Percentiles rank a stretch among this genome's conserved stretches.
These are phyloP conservation scores for Phytophthora ramorum DNA, from an alignment of 352 stramenopile species.

Conservation along the genomic window DNA sequence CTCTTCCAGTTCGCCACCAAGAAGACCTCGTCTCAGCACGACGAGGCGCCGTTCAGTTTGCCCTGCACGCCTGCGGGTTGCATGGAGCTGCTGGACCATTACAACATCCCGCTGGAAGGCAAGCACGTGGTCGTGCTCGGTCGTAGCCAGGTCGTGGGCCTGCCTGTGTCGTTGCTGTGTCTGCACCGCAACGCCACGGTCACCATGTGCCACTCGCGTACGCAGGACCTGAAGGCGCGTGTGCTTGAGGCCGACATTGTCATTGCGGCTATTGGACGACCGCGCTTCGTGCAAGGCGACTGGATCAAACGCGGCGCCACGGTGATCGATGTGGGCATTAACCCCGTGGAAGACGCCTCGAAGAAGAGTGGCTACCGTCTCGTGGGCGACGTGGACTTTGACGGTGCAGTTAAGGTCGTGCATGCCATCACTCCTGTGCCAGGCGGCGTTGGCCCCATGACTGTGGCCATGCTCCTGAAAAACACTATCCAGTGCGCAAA, in stretches of 20 bases:
- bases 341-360: slow-evolving; percentile 90
- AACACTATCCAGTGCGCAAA: slow-evolving; percentile 77
- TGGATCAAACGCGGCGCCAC: slow-evolving; percentile 98
- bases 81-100: slow-evolving; percentile 94
- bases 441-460: slow-evolving; percentile 98
- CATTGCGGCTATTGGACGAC: slow-evolving; percentile 95
- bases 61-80: slow-evolving; percentile 97
- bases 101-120: slow-evolving; percentile 90
- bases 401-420: slow-evolving; percentile 81
- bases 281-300: slow-evolving; percentile 92
- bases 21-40: slow-evolving; percentile 37
- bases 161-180: slow-evolving; percentile 96
- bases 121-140: slow-evolving; percentile 98
- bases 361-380: slow-evolving; percentile 92
- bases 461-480: slow-evolving; percentile 93
- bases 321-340: slow-evolving; percentile 99
- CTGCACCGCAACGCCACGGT: slow-evolving; percentile 97
- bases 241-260: slow-evolving; percentile 96
- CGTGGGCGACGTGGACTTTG: slow-evolving; percentile 98
- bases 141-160: slow-evolving; percentile 97
- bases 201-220: slow-evolving; percentile 98
- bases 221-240: slow-evolving; percentile 80
- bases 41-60: slow-evolving; percentile 84
- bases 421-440: slow-evolving; percentile 98
- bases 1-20: slow-evolving; percentile 83